Evolutionary conservation across 2,329 filamentous ascomycete species (phyloP).

Genomic region (Penicillium psychrosexuale): DNA sequence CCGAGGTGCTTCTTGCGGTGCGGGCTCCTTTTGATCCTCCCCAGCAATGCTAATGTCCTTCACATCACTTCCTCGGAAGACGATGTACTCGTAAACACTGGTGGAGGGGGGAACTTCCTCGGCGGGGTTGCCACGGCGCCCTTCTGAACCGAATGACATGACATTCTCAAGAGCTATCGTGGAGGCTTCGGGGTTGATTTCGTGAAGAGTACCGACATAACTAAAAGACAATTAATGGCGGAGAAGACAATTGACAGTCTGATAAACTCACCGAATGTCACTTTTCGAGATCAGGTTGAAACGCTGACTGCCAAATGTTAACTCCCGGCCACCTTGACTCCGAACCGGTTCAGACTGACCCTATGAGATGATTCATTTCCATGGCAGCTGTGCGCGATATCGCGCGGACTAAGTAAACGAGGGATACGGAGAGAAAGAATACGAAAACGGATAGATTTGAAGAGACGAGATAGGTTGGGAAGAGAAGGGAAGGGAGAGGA

Average conservation of each 20-base stretch:
- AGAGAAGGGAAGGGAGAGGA: conserved; percentile 24
- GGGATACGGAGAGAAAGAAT: conserved; percentile 22
- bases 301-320: conserved; percentile 63
- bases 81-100: conserved; percentile 95
- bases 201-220: conserved; percentile 92
- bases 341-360: conserved; percentile 38
- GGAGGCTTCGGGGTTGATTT: conserved; percentile 96
- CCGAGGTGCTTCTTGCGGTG: conserved; percentile 70
- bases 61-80: conserved; percentile 96
- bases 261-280: conserved; percentile 76
- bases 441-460: conserved; percentile 17
- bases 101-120: conserved; percentile 83
- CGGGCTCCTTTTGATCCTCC: conserved; percentile 65
- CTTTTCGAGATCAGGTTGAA: conserved; percentile 97
- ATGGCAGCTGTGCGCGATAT: conserved; percentile 34
- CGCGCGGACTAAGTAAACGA: conserved; percentile 27
- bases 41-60: conserved; percentile 96
- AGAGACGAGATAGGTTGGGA: conserved; percentile 14
- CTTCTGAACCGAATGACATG: conserved; percentile 89
- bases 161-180: conserved; percentile 98
- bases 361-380: conserved; percentile 52
- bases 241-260: conserved; percentile 16
- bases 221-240: conserved; percentile 51
- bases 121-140: conserved; percentile 70
- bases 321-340: conserved; percentile 34